These are phyloP conservation scores for Guadua angustifolia DNA, from an alignment of 176 grass and related monocot species.

Conservation along the genomic window DNA sequence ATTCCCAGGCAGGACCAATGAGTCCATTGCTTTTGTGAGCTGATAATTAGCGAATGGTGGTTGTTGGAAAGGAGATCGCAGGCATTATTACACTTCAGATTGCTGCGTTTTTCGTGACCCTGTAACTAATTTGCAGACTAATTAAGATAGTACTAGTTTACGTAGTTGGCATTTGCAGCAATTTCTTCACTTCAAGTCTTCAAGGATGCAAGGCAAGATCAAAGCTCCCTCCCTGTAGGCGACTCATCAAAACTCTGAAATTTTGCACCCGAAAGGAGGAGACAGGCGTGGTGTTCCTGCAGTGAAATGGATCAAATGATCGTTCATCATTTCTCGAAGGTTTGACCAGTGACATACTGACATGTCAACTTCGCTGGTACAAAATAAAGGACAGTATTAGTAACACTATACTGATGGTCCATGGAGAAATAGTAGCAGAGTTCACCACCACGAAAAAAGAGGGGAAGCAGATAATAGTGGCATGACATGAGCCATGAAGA, in stretches of 20 bases:
- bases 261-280: conserved; percentile 11
- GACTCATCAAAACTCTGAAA: not conserved
- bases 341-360: not conserved
- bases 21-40: not conserved
- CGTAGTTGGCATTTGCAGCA: not conserved
- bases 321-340: not conserved
- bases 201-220: not conserved
- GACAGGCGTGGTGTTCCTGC: conserved; percentile 21
- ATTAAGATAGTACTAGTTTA: not conserved
- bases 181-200: not conserved
- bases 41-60: conserved; percentile 19
- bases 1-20: not conserved
- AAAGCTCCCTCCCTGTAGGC: not conserved
- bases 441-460: not conserved
- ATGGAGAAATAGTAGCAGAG: not conserved
- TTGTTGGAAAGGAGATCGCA: conserved; percentile 42
- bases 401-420: not conserved
- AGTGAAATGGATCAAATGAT: conserved; percentile 32
- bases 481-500: conserved; percentile 25
- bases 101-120: not conserved
- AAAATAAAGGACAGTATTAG: not conserved
- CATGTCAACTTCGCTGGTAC: not conserved
- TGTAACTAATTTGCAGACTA: not conserved
- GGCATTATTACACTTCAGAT: conserved; percentile 30
- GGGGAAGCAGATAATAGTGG: conserved; percentile 40